A percentile compares a stretch with the other conserved stretches of the same genome.
These are phyloP conservation scores for Dictyostelium capitatum DNA, from an alignment of 78 protist species.

Conservation along the genomic window DNA sequence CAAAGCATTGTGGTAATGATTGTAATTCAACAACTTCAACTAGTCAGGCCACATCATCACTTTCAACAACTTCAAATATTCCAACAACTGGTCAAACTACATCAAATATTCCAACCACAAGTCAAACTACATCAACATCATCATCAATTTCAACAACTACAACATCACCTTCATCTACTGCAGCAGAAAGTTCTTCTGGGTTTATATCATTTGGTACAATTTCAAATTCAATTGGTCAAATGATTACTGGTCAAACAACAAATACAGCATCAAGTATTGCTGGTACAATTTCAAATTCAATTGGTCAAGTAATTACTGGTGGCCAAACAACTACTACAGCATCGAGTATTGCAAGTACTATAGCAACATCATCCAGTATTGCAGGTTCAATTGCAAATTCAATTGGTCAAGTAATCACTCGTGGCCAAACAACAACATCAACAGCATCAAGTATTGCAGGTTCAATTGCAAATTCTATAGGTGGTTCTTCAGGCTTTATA, in stretches of 20 bases:
- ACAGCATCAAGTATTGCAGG: background rate
- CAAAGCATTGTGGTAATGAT: background rate
- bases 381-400: slow-evolving; percentile 2
- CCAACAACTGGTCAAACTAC: background rate
- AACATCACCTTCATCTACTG: no score
- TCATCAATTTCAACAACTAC: background rate
- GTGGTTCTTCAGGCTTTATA: background rate
- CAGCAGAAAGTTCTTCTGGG: background rate
- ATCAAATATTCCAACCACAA: background rate
- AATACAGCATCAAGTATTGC: no score
- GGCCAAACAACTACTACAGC: no score
- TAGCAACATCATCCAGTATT: no score
- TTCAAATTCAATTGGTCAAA: no score
- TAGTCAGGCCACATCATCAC: background rate
- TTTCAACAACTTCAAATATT: background rate
- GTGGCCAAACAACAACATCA: no score
- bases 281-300: no score
- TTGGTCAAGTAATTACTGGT: no score
- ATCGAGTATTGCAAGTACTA: no score
- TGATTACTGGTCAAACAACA: no score
- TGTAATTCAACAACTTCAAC: background rate
- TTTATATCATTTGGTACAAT: background rate
- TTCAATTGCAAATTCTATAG: background rate
- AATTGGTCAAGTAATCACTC: background rate
- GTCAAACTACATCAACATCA: no score